Base-by-base conservation (phyloP, 305 asterid genomes). In the Fraxinus xanthoxyloides region DNA sequence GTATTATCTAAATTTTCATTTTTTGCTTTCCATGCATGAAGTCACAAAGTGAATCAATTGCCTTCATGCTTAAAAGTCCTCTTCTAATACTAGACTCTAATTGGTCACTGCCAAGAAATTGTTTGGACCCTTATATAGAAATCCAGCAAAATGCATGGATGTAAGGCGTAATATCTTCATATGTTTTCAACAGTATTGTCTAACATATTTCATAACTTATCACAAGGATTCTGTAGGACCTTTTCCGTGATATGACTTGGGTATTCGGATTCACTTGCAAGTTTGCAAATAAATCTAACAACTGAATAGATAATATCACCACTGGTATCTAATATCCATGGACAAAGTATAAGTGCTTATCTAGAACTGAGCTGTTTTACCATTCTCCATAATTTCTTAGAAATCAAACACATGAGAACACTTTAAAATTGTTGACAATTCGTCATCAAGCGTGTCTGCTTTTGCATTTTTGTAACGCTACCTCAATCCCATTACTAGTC, bases 1-100 rank as follows among this genome's bases (percentile, higher is more conserved):
- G 99, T 95, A 92, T 80, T 70, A 51, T 78, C 86, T 63, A 23
- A 40, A 75, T 61, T 65, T 63, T 51, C 70, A 31, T 70, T 9
- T 15, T 70, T 70, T 70, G 5, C 4, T 32, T 31, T 70, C 34
- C 46, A 32, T 17, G 23, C 46, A 32, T 2, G 43, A 31, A 70
- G 26, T 70, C 24, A 70, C 23, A 15, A 4, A 4, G 40, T 69
- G 75, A 70, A 70, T 67, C 21, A 5, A 69, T 17, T 70, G 35
- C 35, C 35, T 65, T 32, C 24, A 70, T 70, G 24, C 26, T 70
- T 67, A 13, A 67, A 70, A 70, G 76, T 32, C 76, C n/a, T 31
- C 76, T 15, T 70, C 40, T 70, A 32, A 70, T 70, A 32, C 26
- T 70, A 32, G 15, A 70, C 76, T 17, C 24, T 35, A n/a, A 31